A percentile compares a stretch with the other conserved stretches of the same genome.
These are phyloP conservation scores for Strobilomyces echinocephalus DNA, from an alignment of 768 basidiomycete genomes.

Conservation along the genomic window DNA sequence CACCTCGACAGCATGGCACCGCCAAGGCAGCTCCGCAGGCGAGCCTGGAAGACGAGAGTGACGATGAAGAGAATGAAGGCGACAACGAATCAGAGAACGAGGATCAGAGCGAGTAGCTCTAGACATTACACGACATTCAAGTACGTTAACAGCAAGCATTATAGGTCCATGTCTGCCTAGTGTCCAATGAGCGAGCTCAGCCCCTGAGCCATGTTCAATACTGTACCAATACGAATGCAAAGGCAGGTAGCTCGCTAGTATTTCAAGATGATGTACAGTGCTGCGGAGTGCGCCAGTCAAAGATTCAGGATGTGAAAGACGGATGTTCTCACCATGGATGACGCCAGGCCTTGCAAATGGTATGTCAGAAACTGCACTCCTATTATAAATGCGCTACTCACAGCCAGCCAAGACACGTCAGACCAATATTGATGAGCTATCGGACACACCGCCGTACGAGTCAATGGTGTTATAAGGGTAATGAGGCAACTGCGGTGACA, in stretches of 20 bases:
- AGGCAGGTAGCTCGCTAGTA: slow-evolving; percentile 35
- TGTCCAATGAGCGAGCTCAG: neutral
- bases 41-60: slow-evolving; percentile 5
- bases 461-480: neutral
- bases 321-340: slow-evolving; percentile 51
- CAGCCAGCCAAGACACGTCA: slow-evolving; percentile 52
- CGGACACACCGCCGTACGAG: slow-evolving; percentile 15
- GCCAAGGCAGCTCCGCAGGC: neutral
- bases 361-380: slow-evolving; percentile 6
- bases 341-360: slow-evolving; percentile 58
- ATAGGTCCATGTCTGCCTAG: neutral
- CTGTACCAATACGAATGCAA: neutral
- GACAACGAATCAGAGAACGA: slow-evolving; percentile 1
- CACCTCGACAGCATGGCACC: neutral
- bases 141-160: neutral
- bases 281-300: slow-evolving; percentile 34
- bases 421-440: neutral
- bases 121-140: slow-evolving; percentile 4
- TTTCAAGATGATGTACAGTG: slow-evolving; percentile 78
- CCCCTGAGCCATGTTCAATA: neutral
- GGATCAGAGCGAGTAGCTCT: slow-evolving; percentile 11
- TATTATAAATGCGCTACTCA: slow-evolving; percentile 33
- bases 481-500: slow-evolving; percentile 25
- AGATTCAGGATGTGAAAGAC: neutral
- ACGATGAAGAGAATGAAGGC: slow-evolving; percentile 2